These are phyloP conservation scores for Poronia punctata DNA, from an alignment of 495 filamentous ascomycete species.

Conservation along the genomic window DNA sequence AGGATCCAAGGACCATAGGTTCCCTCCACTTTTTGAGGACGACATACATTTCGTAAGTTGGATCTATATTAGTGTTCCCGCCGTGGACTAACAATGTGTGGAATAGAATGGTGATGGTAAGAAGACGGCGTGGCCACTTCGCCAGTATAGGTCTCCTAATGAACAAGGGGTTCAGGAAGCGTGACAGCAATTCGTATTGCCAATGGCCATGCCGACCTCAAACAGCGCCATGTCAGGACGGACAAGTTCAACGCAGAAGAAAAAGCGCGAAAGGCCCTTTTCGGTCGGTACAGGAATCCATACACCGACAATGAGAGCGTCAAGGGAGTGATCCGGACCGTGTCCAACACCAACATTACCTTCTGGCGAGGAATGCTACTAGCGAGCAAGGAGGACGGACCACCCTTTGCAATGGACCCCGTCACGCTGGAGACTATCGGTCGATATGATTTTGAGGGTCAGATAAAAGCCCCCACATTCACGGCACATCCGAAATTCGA, in stretches of 20 bases:
- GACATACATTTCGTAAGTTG: constrained; percentile 40
- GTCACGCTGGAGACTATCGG: constrained; percentile 49
- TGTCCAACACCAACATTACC: constrained; percentile 50
- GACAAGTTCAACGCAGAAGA: constrained; percentile 41
- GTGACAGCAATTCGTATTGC: constrained; percentile 49
- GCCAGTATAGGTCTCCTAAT: not conserved
- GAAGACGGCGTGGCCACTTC: not conserved
- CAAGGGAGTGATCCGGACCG: constrained; percentile 40
- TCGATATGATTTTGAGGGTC: constrained; percentile 50
- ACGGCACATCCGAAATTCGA: constrained; percentile 58
- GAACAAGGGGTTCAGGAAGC: constrained; percentile 20
- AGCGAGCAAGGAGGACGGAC: constrained; percentile 49
- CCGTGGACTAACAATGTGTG: not conserved
- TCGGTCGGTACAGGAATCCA: constrained; percentile 49
- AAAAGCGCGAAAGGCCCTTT: constrained; percentile 31
- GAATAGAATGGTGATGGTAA: constrained; percentile 24
- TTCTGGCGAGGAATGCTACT: constrained; percentile 46
- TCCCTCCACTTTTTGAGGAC: constrained; percentile 48
- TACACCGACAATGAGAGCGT: constrained; percentile 48
- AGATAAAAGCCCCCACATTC: constrained; percentile 46
- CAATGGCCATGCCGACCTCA: constrained; percentile 42
- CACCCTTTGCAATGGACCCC: constrained; percentile 51
- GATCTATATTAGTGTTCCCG: not conserved
- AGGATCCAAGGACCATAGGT: constrained; percentile 30
- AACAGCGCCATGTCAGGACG: constrained; percentile 48